Percentiles rank a stretch among this genome's conserved stretches.
phyloP scores from a whole-genome alignment of 2,329 filamentous ascomycete genomes.

The Arthroderma uncinatum region DNA sequence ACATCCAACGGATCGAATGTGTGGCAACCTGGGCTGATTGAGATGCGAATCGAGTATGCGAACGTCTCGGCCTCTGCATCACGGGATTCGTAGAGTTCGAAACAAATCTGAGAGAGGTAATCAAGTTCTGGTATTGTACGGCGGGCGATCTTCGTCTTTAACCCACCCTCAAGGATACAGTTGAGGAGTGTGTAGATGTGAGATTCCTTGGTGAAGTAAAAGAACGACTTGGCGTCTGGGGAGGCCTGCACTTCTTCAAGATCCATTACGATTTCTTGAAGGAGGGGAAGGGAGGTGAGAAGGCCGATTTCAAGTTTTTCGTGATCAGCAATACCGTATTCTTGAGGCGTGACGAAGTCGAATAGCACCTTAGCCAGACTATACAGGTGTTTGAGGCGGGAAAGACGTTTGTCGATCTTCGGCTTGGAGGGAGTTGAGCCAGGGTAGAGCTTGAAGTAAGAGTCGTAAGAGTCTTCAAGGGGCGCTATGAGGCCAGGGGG shows the following conservation, averaged over 20 bases:
- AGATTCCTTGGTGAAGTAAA: conserved; percentile 98
- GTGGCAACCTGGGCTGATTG: conserved; percentile 89
- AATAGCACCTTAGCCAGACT: conserved; percentile 89
- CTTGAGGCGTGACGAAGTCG: conserved; percentile 95
- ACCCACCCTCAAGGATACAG: conserved; percentile 91
- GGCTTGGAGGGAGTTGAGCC: conserved; percentile 62
- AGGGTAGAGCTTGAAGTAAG: conserved; percentile 83
- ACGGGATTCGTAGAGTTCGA: conserved; percentile 93
- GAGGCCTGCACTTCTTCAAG: conserved; percentile 95
- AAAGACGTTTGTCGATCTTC: conserved; percentile 73
- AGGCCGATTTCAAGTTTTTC: conserved; percentile 99
- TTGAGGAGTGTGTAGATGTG: conserved; percentile 98
- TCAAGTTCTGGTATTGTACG: conserved; percentile 94
- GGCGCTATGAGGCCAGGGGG: conserved; percentile 36
- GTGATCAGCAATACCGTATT: conserved; percentile 89
- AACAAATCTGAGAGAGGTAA: conserved; percentile 94
- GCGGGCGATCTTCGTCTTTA: conserved; percentile 92
- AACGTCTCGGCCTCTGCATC: conserved; percentile 67
- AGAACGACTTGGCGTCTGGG: conserved; percentile 86
- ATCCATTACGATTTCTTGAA: conserved; percentile 95
- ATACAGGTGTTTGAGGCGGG: conserved; percentile 85
- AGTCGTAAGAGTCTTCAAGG: conserved; percentile 46
- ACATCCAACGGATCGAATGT: conserved; percentile 94
- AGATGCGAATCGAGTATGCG: conserved; percentile 92
- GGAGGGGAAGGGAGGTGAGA: conserved; percentile 78